Conservation (phyloP, 805 yeast species). For the Kockiozyma suomiensis region DNA sequence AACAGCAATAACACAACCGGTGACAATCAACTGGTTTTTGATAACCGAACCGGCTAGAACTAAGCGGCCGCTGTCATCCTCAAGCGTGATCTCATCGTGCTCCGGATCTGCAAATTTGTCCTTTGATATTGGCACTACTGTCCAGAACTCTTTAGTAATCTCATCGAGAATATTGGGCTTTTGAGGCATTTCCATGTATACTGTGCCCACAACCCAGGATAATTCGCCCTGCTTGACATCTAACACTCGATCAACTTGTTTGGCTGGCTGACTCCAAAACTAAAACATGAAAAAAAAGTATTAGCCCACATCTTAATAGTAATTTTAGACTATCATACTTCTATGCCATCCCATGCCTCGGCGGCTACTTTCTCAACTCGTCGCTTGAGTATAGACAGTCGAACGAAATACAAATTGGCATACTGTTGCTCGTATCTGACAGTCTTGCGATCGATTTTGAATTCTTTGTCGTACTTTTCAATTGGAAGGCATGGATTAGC, state of each 20-base stretch:
- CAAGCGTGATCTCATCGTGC: constrained; percentile 68
- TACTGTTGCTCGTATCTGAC: constrained; percentile 59
- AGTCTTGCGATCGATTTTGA: constrained; percentile 2
- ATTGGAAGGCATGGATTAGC: neutral
- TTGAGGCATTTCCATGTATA: constrained; percentile 77
- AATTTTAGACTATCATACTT: too few relatives aligned
- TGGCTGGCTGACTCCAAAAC: constrained; percentile 45
- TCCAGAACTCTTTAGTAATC: constrained; percentile 57
- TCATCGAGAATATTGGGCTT: constrained; percentile 86
- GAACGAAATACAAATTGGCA: constrained; percentile 56
- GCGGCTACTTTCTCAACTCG: constrained; percentile 51
- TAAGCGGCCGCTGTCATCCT: constrained; percentile 92
- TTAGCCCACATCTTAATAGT: too few relatives aligned
- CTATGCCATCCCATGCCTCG: constrained; percentile 60
- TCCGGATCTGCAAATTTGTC: constrained; percentile 56
- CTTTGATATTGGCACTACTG: constrained; percentile 44
- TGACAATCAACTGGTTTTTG: constrained; percentile 63
- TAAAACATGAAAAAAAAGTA: too few relatives aligned
- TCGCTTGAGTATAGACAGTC: constrained; percentile 54
- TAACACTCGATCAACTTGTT: constrained; percentile 53
- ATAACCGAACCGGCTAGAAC: constrained; percentile 55
- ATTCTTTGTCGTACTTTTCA: constrained; percentile 15
- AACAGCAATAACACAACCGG: constrained; percentile 86
- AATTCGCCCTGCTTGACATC: constrained; percentile 65
- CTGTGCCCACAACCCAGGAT: constrained; percentile 85